phyloP scores from a whole-genome alignment of 352 stramenopile genomes.

The Bremia lactucae region DNA sequence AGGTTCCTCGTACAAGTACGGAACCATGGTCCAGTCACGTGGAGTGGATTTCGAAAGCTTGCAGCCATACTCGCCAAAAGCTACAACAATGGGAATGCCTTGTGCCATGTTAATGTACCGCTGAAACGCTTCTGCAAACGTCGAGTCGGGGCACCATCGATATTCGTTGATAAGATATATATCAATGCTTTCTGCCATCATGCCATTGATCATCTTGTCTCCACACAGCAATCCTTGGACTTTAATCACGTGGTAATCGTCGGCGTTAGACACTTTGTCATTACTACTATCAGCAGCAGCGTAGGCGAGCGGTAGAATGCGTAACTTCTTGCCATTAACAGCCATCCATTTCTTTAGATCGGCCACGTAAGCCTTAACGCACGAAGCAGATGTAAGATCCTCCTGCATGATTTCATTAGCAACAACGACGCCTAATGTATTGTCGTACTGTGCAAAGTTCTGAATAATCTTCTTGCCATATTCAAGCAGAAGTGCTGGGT shows the following conservation, averaged over 20 bases:
- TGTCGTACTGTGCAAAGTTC: conserved; percentile 85
- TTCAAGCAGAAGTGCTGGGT: conserved; percentile 71
- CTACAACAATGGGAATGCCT: conserved; percentile 73
- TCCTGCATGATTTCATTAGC: conserved; percentile 85
- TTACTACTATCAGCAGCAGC: conserved; percentile 74
- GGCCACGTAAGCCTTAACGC: conserved; percentile 74
- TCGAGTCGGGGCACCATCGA: conserved; percentile 66
- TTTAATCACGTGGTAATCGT: conserved; percentile 77
- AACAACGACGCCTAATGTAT: conserved; percentile 72
- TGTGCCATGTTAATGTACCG: conserved; percentile 60
- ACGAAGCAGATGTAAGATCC: conserved; percentile 60
- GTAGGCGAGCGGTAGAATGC: conserved; percentile 70
- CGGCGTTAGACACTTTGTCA: conserved; percentile 38
- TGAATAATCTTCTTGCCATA: conserved; percentile 85
- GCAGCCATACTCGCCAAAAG: conserved; percentile 76
- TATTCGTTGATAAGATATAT: conserved; percentile 87
- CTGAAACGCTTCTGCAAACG: conserved; percentile 60
- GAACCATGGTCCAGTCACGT: conserved; percentile 67
- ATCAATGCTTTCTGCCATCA: conserved; percentile 78
- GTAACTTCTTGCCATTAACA: conserved; percentile 75
- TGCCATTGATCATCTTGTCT: conserved; percentile 71
- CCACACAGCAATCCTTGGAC: conserved; percentile 77
- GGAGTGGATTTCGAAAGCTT: conserved; percentile 33
- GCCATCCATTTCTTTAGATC: conserved; percentile 86
- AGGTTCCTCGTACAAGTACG: conserved; percentile 69